Evolutionary conservation across 2,329 filamentous ascomycete genomes (phyloP), one percentile per base, ranked within the genome.

Genomic region (Penicillium sp.): DNA sequence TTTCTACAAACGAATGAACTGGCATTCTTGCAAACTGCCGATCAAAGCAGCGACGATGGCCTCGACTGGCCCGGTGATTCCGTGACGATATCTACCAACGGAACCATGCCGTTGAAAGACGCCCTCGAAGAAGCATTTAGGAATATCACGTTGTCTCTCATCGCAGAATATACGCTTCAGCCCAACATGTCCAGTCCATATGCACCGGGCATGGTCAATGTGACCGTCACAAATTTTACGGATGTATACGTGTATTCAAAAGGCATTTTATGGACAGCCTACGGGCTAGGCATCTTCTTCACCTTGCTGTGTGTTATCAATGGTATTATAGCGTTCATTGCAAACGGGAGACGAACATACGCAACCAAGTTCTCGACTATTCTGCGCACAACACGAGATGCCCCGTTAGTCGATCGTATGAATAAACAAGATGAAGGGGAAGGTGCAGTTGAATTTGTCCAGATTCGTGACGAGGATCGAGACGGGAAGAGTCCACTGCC

Each of bases 131-230:
- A 52, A n/a, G 33, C 23, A 12, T 52, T 52, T 11, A 28, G 49
- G 14, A 43, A 52, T 21, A 30, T 28, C 3, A 52, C 23, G 1
- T n/a, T 52, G 7, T 52, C 49, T 20, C 49, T 52, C 6, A 43
- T 52, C 16, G 33, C 21, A 5, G 3, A 52, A 43, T 20, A 28
- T 26, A 20, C 40, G n/a, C 49, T 45, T 5, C 49, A 52, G n/a
- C 38, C 49, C 9, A 52, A 42, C 40, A 30, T 45, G 38, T 33
- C 24, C 40, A 52, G 40, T 24, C 50, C 40, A 20, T 52, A 43
- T 33, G 26, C 20, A 4, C 24, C 18, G 1, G 33, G 35, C 2
- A 52, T 9, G 11, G 40, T 52, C 18, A 46, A 52, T 5, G n/a
- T 52, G 24, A 45, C 26, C 20, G 12, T 35, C 18, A 46, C 40